phyloP scores from a whole-genome alignment of 768 basidiomycete species.

The Chalciporus piperatus region DNA sequence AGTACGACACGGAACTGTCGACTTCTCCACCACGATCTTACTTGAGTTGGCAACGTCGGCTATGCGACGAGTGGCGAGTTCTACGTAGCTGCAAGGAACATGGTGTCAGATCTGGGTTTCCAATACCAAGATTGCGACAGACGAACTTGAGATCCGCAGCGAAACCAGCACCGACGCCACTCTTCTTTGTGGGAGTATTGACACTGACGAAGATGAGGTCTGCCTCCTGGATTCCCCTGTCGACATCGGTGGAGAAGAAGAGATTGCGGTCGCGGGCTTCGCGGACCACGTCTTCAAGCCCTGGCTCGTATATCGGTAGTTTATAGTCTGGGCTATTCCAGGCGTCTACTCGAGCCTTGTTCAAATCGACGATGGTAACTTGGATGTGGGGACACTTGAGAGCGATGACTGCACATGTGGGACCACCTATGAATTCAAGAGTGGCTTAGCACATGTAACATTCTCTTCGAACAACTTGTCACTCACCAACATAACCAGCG shows the following conservation, averaged over 20 bases:
- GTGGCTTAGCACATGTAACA: slow-evolving; percentile 8
- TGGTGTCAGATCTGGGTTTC: slow-evolving; percentile 7
- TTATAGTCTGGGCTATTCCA: slow-evolving; percentile 89
- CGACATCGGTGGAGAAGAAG: slow-evolving; percentile 95
- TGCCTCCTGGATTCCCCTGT: slow-evolving; percentile 89
- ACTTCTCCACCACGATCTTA: slow-evolving; percentile 99
- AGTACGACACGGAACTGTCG: slow-evolving; percentile 97
- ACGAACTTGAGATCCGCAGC: slow-evolving; percentile 97
- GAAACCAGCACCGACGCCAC: slow-evolving; percentile 94
- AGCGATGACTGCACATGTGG: slow-evolving; percentile 93
- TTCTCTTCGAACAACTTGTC: slow-evolving; percentile 1
- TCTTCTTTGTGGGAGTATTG: slow-evolving; percentile 99
- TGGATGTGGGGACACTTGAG: slow-evolving; percentile 88
- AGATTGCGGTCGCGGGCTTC: slow-evolving; percentile 89
- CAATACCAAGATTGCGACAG: slow-evolving; percentile 5
- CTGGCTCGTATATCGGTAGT: slow-evolving; percentile 97
- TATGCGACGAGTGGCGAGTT: slow-evolving; percentile 94
- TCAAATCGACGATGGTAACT: slow-evolving; percentile 98
- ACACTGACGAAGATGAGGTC: slow-evolving; percentile 98
- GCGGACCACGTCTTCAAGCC: slow-evolving; percentile 88
- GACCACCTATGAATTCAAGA: slow-evolving; percentile 61
- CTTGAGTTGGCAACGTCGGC: slow-evolving; percentile 84
- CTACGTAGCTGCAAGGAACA: slow-evolving; percentile 73
- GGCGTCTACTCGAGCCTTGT: slow-evolving; percentile 89
- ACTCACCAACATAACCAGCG: slow-evolving; percentile 90